A percentile compares a stretch with the other conserved stretches of the same genome.
Conservation (phyloP, 495 filamentous ascomycete genomes). For the Chaetomidium leptoderma region DNA sequence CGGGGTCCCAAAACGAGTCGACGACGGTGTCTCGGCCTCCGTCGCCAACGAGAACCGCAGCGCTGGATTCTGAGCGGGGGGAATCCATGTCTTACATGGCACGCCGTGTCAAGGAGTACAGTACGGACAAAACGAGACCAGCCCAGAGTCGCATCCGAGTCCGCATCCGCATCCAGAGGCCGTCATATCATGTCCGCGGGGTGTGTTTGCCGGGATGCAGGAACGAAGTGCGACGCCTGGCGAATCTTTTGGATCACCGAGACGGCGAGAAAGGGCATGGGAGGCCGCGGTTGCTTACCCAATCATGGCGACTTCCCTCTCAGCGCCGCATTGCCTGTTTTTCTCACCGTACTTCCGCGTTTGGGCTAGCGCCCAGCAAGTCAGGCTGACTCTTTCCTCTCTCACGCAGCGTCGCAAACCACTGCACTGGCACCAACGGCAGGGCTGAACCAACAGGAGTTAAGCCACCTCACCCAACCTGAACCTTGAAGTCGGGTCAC, state of each 20-base stretch:
- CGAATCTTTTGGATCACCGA: not conserved
- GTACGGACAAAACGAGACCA: slow-evolving; percentile 11
- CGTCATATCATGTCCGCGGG: slow-evolving; percentile 1
- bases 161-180: slow-evolving; percentile 5
- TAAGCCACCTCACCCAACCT: too few species aligned
- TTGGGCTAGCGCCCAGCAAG: slow-evolving; percentile 16
- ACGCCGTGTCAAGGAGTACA: slow-evolving; percentile 9
- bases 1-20: not conserved
- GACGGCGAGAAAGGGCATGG: not conserved
- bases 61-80: not conserved
- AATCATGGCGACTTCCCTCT: slow-evolving; percentile 12
- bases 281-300: slow-evolving; percentile 10
- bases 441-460: too few species aligned
- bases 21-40: not conserved
- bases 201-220: slow-evolving; percentile 11
- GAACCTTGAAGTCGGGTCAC: too few species aligned
- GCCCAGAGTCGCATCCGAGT: slow-evolving; percentile 9
- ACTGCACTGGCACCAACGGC: too few species aligned
- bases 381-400: not conserved
- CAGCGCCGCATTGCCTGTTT: slow-evolving; percentile 15
- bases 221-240: slow-evolving; percentile 16
- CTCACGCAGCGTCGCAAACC: too few species aligned
- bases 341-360: slow-evolving; percentile 20
- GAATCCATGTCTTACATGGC: slow-evolving; percentile 5
- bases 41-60: not conserved